Evolutionary conservation across 164 flowering plant genomes (phyloP).

Genomic region (Piper betle): DNA sequence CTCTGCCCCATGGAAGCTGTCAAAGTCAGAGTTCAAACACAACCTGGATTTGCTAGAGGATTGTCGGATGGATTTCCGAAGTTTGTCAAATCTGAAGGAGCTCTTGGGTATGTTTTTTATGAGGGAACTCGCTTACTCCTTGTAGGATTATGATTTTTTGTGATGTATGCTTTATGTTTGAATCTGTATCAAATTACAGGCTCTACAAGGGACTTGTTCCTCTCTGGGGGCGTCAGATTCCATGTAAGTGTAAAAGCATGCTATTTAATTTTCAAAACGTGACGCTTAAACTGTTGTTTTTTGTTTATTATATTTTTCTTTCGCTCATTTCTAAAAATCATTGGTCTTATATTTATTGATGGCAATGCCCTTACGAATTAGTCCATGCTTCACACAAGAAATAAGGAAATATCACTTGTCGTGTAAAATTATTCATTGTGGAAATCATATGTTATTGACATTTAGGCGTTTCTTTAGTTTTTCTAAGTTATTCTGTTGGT

Average conservation of each 20-base stretch:
- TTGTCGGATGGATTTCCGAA: slow-evolving; percentile 75
- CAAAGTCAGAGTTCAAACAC: slow-evolving; percentile 90
- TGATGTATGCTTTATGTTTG: background rate
- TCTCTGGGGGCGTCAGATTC: slow-evolving; percentile 94
- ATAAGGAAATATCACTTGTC: too few species aligned
- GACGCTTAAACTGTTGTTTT: too few species aligned
- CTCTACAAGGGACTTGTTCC: slow-evolving; percentile 84
- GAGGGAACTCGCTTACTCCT: too few species aligned
- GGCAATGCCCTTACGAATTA: too few species aligned
- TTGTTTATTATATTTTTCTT: background rate
- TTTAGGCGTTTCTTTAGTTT: too few species aligned
- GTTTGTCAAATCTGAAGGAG: slow-evolving; percentile 61
- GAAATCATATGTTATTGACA: too few species aligned
- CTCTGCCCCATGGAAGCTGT: slow-evolving; percentile 30
- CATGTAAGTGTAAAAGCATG: slow-evolving; percentile 41
- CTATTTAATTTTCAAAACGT: too few species aligned
- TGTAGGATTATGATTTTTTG: background rate
- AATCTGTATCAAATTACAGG: slow-evolving; percentile 20
- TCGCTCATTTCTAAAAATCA: background rate
- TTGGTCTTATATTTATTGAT: too few species aligned
- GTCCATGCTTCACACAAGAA: too few species aligned
- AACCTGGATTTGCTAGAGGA: slow-evolving; percentile 76
- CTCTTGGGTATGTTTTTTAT: slow-evolving; percentile 35
- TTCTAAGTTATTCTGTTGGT: too few species aligned
- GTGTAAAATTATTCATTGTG: too few species aligned